Base-by-base conservation (phyloP, 371 early-diverging fungal species). In the Mortierella sp. region DNA sequence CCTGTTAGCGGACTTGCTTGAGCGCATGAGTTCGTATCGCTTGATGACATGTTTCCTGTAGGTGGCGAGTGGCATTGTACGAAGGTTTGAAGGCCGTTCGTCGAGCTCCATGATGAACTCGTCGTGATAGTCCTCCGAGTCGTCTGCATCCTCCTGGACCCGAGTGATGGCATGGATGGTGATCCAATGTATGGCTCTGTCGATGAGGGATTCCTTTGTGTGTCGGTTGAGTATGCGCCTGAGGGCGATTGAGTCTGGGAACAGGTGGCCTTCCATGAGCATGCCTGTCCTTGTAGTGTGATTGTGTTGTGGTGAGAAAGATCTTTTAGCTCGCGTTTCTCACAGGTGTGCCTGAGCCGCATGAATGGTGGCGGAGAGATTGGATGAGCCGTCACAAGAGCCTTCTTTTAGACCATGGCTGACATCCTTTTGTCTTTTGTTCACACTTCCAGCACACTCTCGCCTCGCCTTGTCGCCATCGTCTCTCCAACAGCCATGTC, bases 191-290 rank as follows among this genome's bases (percentile, higher is more conserved):
- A 83, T 43, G 6, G 82, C 86, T 46, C 71, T 48, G 61, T 79
- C 72, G 28, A 88, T 74, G 51, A 88, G 78, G 16, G 79, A 55
- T 26, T 81, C 82, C 54, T 87, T 88, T 5, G 80, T 70, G 69
- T 88, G 88, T 53, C 81, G 79, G 75, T 81, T 84, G 57, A 82
- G 43, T 48, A 79, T 72, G 28, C 82, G 81, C 40, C 88, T 78
- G 9, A 88, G 76, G 19, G 77, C 40, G 40, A 71, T 67, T 34
- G 86, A 74, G 51, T 86, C 86, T 43, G 74, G 72, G 50, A 76
- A 85, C 31, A 61, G 61, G 16, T 34, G 31, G 19, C 31, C 31
- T 2, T 61, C 61, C 61, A 61, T 61, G 21, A 31, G 28, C 61
- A 8, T 61, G 61, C 34, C 2, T 31, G 59, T 28, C 19, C 28